Conservation (phyloP, 2,329 filamentous ascomycete species). For the Arthrobotrys pseudoclavata region DNA sequence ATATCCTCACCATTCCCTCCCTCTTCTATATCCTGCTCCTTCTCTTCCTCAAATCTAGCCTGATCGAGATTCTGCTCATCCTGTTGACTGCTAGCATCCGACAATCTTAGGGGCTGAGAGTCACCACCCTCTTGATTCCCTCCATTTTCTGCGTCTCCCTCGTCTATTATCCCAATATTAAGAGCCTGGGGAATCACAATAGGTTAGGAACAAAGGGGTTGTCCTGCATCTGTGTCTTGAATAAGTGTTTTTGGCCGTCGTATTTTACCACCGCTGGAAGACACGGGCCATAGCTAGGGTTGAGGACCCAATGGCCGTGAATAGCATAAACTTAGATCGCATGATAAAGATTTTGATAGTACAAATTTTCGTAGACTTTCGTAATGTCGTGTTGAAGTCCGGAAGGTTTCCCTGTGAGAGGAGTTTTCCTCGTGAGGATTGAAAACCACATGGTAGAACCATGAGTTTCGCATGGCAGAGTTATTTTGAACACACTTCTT, state of each 20-base stretch:
- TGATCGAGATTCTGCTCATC: neutral
- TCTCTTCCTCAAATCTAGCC: neutral
- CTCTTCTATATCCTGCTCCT: neutral
- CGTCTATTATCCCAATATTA: conserved; percentile 1
- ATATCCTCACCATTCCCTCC: neutral
- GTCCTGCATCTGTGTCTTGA: conserved; percentile 41
- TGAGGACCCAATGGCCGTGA: conserved; percentile 26
- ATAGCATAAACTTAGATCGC: conserved; percentile 14
- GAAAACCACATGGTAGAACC: neutral
- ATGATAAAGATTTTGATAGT: conserved; percentile 2
- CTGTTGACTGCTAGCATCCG: neutral
- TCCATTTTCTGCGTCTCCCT: neutral
- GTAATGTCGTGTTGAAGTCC: neutral
- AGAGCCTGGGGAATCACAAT: neutral
- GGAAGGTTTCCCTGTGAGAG: neutral
- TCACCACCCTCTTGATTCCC: neutral
- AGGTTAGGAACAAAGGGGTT: conserved; percentile 35
- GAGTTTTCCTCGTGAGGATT: neutral
- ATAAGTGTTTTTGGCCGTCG: conserved; percentile 13
- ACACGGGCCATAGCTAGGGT: conserved; percentile 9
- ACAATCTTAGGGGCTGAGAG: neutral
- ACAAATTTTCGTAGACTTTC: neutral
- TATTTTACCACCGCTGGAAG: neutral
- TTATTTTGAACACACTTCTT: conserved; percentile 22
- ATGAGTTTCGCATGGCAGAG: conserved; percentile 11